A percentile compares a stretch with the other conserved stretches of the same genome.
phyloP scores from a whole-genome alignment of 169 alveolate species.

The Nephromyces sp. region DNA sequence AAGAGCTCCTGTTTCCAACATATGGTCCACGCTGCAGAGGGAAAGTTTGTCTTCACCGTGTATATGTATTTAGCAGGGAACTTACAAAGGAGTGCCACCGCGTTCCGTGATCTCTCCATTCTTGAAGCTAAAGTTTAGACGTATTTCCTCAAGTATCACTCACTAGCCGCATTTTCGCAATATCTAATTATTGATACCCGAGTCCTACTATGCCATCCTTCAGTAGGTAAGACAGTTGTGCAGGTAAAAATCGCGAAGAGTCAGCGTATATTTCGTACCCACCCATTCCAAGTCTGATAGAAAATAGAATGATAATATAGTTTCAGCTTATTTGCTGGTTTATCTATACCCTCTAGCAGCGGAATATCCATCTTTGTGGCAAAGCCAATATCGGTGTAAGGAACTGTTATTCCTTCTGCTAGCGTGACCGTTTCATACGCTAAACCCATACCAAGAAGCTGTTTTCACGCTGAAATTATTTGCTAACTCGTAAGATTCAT shows the following conservation, averaged over 20 bases:
- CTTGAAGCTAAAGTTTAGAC: too few relatives aligned
- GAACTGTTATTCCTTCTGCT: conserved; percentile 30
- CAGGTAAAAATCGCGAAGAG: background rate
- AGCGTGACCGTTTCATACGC: conserved; percentile 26
- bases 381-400: conserved; percentile 31
- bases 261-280: background rate
- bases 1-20: conserved; percentile 8
- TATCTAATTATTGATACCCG: conserved; percentile 6
- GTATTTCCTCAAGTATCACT: too few relatives aligned
- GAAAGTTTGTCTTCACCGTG: background rate
- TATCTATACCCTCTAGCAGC: conserved; percentile 13
- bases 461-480: background rate
- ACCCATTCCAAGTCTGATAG: background rate
- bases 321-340: background rate
- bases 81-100: conserved; percentile 29
- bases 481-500: background rate
- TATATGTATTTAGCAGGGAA: background rate
- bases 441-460: background rate
- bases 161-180: too few relatives aligned
- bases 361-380: conserved; percentile 34
- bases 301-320: background rate
- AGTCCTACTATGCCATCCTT: conserved; percentile 43
- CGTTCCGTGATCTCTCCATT: conserved; percentile 31
- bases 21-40: background rate
- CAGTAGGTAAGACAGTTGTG: background rate